These are phyloP conservation scores for Chytriomyces hyalinus DNA, from an alignment of 192 early-diverging fungal genomes.

Conservation along the genomic window DNA sequence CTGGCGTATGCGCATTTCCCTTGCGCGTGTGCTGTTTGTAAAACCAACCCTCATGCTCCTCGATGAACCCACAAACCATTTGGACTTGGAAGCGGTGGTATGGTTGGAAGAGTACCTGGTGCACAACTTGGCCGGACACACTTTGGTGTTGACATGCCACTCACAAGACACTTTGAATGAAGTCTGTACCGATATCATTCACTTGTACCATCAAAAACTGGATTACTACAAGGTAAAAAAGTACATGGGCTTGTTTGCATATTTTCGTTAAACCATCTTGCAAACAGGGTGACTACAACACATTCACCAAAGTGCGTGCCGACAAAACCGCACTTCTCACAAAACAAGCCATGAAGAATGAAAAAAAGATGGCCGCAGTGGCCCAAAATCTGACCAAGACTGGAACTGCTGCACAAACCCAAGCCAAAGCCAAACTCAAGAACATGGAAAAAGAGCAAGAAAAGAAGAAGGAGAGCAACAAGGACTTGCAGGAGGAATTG, in stretches of 20 bases:
- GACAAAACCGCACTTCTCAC: constrained; percentile 58
- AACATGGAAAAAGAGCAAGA: constrained; percentile 99
- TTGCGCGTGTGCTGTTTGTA: constrained; percentile 95
- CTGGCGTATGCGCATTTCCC: constrained; percentile 98
- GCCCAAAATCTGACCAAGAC: constrained; percentile 98
- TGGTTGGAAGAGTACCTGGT: constrained; percentile 84
- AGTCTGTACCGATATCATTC: constrained; percentile 95
- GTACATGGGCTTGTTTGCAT: background rate
- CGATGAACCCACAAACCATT: constrained; percentile 77
- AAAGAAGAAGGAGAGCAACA: constrained; percentile 33
- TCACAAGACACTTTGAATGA: constrained; percentile 94
- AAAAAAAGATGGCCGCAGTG: constrained; percentile 98
- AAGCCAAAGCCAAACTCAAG: constrained; percentile 99
- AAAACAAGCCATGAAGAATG: constrained; percentile 91
- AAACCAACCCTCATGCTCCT: constrained; percentile 74
- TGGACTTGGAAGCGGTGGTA: constrained; percentile 90
- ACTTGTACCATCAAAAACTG: constrained; percentile 88
- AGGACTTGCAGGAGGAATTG: constrained; percentile 92
- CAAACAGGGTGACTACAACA: constrained; percentile 91
- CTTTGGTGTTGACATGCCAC: constrained; percentile 87
- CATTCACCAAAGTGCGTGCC: constrained; percentile 71
- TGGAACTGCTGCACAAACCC: constrained; percentile 98
- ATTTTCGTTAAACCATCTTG: background rate
- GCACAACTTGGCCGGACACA: constrained; percentile 72
- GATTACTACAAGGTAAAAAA: constrained; percentile 75